These are phyloP conservation scores for Morella rubra DNA, from an alignment of 306 rosid genomes.

Conservation along the genomic window DNA sequence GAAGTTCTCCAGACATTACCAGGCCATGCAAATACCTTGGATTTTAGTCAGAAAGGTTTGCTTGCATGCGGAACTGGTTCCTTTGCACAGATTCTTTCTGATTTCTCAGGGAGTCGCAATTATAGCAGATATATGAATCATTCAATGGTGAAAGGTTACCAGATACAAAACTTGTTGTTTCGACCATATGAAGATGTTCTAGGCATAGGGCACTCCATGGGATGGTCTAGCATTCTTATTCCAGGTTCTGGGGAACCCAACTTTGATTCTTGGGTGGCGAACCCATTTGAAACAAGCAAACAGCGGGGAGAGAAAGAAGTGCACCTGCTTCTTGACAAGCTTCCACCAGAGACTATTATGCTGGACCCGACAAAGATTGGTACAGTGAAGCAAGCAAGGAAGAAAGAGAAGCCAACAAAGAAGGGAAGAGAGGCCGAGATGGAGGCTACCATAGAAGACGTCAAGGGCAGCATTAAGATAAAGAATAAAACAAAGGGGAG, in stretches of 20 bases:
- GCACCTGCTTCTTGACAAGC: slow-evolving; percentile 65
- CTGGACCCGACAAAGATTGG: slow-evolving; percentile 79
- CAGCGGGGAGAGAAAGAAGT: slow-evolving; percentile 90
- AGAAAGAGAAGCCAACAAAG: slow-evolving; percentile 42
- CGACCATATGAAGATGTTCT: slow-evolving; percentile 94
- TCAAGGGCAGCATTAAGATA: slow-evolving; percentile 45
- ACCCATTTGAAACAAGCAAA: slow-evolving; percentile 80
- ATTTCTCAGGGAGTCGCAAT: slow-evolving; percentile 51
- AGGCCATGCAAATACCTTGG: slow-evolving; percentile 74
- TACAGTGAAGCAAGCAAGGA: slow-evolving; percentile 41
- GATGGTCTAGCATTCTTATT: slow-evolving; percentile 84
- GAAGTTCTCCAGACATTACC: slow-evolving; percentile 64
- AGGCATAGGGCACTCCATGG: slow-evolving; percentile 88
- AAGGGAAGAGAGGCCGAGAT: slow-evolving; percentile 61
- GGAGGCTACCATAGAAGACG: slow-evolving; percentile 69
- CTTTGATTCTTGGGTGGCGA: slow-evolving; percentile 83
- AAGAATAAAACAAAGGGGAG: slow-evolving; percentile 93
- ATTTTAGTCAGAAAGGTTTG: slow-evolving; percentile 89
- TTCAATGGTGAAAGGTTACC: slow-evolving; percentile 83
- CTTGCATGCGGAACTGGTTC: slow-evolving; percentile 75
- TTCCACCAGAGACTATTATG: slow-evolving; percentile 82
- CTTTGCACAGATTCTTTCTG: slow-evolving; percentile 51
- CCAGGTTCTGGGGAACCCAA: slow-evolving; percentile 97
- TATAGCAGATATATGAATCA: slow-evolving; percentile 78
- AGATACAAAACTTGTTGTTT: slow-evolving; percentile 56